Percentiles rank a stretch among this genome's conserved stretches.
phyloP scores from a whole-genome alignment of 163 green algal genomes.

The Chlorella variabilis region DNA sequence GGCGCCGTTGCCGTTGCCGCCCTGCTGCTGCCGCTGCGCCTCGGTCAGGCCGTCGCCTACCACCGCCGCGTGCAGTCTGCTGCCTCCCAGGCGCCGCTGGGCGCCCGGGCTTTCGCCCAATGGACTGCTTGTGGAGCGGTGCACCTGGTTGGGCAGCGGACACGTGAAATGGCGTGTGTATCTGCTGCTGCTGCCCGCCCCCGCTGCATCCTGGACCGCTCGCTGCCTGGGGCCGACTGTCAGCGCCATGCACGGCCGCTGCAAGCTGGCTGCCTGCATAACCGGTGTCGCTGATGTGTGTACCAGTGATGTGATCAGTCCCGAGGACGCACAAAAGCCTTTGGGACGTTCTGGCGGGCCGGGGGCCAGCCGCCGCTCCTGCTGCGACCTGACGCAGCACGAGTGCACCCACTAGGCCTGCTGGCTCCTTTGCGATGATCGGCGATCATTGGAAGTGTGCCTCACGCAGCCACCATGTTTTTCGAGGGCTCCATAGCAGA shows the following conservation, averaged over 20 bases:
- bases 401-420: too few species aligned
- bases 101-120: not conserved
- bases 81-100: not conserved
- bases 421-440: too few species aligned
- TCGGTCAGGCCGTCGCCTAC: not conserved
- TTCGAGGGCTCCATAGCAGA: conserved; percentile 25
- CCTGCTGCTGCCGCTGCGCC: conserved; percentile 1
- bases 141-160: not conserved
- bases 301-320: too few species aligned
- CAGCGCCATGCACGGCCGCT: not conserved
- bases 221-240: not conserved
- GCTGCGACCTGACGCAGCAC: too few species aligned
- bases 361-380: not conserved
- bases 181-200: not conserved
- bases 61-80: not conserved
- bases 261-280: too few species aligned
- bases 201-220: not conserved
- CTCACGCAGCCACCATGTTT: too few species aligned
- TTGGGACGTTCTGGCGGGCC: too few species aligned
- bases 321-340: too few species aligned
- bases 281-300: too few species aligned
- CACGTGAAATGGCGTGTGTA: too few species aligned
- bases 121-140: not conserved
- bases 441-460: too few species aligned
- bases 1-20: not conserved